A percentile compares a stretch with the other conserved stretches of the same genome.
Evolutionary conservation across 164 flowering plant species (phyloP).

Genomic region (Vitis rupestris): DNA sequence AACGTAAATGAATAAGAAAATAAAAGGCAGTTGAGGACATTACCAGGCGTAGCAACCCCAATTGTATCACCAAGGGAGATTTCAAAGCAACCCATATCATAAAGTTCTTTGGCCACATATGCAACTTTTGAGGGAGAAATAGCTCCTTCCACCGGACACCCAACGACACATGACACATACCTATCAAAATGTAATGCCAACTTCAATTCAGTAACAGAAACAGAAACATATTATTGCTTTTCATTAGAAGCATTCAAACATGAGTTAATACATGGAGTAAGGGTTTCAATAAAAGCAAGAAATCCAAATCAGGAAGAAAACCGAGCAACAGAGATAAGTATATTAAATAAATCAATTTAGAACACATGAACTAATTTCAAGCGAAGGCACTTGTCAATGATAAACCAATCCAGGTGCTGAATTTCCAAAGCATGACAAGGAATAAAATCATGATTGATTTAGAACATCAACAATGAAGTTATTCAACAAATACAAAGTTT

Average conservation of each 20-base stretch:
- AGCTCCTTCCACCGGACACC: slow-evolving; percentile 91
- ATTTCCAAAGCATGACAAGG: too few relatives aligned
- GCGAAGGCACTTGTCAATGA: too few relatives aligned
- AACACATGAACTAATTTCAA: too few relatives aligned
- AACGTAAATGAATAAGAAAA: neutral
- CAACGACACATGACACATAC: slow-evolving; percentile 91
- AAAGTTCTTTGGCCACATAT: slow-evolving; percentile 82
- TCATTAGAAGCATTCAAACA: neutral
- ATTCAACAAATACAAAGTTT: too few relatives aligned
- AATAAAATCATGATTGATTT: too few relatives aligned
- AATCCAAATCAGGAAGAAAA: too few relatives aligned
- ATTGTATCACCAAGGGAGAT: slow-evolving; percentile 97
- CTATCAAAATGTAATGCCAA: slow-evolving; percentile 30
- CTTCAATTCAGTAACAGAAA: neutral
- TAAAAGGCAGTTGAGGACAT: slow-evolving; percentile 7
- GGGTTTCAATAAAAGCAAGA: too few relatives aligned
- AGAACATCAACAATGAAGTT: too few relatives aligned
- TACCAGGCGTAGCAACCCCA: slow-evolving; percentile 99
- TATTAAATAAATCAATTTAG: too few relatives aligned
- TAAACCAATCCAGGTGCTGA: too few relatives aligned
- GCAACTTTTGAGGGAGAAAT: slow-evolving; percentile 87
- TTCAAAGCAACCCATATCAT: slow-evolving; percentile 96
- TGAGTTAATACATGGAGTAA: too few relatives aligned
- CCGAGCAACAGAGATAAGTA: too few relatives aligned
- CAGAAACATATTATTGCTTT: neutral